Conservation (phyloP, 306 rosid genomes). For the Cucumis cinereus region DNA sequence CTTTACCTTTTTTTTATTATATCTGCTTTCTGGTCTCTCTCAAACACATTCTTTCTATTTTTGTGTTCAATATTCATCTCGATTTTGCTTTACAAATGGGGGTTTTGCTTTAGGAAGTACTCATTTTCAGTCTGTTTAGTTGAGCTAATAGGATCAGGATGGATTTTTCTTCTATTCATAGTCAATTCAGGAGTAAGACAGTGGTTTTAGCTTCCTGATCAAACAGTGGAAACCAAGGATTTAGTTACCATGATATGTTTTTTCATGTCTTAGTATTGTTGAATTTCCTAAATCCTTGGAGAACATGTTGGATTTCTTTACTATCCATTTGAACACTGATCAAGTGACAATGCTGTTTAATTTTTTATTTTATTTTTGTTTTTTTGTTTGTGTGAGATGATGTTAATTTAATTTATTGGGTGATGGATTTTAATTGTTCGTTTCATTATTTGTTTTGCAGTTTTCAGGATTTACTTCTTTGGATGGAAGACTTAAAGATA, state of each 20-base stretch:
- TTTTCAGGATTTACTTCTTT: neutral
- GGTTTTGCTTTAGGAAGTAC: neutral
- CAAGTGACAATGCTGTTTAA: neutral
- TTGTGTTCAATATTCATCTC: neutral
- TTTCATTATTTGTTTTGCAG: neutral
- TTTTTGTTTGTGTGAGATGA: neutral
- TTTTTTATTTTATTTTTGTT: neutral
- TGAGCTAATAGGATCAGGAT: neutral
- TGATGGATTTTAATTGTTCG: neutral
- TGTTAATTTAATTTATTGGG: neutral
- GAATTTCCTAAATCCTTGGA: neutral
- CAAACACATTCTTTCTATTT: neutral
- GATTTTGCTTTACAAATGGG: neutral
- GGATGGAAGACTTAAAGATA: neutral
- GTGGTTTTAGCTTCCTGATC: neutral
- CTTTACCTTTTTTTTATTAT: neutral
- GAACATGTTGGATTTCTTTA: neutral
- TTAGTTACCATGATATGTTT: neutral
- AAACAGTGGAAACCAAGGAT: neutral
- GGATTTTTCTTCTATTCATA: neutral
- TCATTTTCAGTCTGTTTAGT: neutral
- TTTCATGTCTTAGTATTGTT: neutral
- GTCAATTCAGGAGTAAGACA: neutral
- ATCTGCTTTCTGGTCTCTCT: neutral
- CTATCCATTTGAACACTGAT: neutral